Base-by-base conservation (phyloP, 192 early-diverging fungal species). In the Piromyces sp. region DNA sequence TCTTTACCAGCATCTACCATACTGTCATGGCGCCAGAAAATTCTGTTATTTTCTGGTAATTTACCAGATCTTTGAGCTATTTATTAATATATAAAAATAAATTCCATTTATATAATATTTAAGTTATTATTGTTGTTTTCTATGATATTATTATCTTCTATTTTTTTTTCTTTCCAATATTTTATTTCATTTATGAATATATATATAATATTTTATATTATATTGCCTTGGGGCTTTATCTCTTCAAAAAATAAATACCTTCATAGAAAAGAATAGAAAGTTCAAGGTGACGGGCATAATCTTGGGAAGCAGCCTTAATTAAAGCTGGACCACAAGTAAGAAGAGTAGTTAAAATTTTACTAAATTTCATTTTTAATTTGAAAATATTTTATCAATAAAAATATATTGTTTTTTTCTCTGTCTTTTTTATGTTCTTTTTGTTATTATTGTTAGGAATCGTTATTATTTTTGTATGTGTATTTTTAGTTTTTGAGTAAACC, bases 1-100 rank as follows among this genome's bases (percentile, higher is more conserved):
- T 88, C 88, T 15, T 80, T 68, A 29, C 88, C 88, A 81, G 87
- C 88, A 19, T 33, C 68, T 81, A 89, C 30, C 28, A 83, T 87
- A 2, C 87, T 86, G 80, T 89, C 84, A 30, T 81, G 82, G 22
- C 87, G 82, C 87, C 86, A 83, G 37, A 78, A 7, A 30, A 84
- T 89, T 51, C 42, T 51, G 42, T 51, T 51, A 22, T 51, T 51
- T 22, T 15, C 42, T 51, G 42, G 42, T 51, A 51, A 51, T 51
- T 51, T 51, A 51, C 42, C 42, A 51, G 42, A 51, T 51, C 42
- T 51, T 51, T 51, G 42, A 51, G 42, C 42, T 51, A 51, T 51
- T 38, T 38, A 38, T 14, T 1, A 14, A 38, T 13, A 14, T 38
- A 14, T 14, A 13, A 38, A 38, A n/a, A n/a, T n/a, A n/a, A n/a